Evolutionary conservation across 805 yeast genomes (phyloP), one percentile per base, ranked within the genome.

Genomic region (Candida montana): DNA sequence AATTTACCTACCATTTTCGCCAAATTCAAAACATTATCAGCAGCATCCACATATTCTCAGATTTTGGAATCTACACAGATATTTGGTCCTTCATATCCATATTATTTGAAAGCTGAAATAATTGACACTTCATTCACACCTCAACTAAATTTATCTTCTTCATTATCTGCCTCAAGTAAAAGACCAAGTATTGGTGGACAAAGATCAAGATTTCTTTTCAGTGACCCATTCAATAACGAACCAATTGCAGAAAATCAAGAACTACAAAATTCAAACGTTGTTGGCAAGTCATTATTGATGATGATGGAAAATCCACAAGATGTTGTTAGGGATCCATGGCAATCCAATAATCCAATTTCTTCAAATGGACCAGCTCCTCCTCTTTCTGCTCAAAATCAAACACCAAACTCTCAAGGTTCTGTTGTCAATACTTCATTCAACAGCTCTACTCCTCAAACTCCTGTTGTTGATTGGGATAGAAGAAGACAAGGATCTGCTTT

Each of bases 141-240:
- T 9, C 38, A 45, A 7, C 31, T 52, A 16, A 45, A 48, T 20
- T 21, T 51, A 37, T 50, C 53, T 15, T 32, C 58, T 42, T 39
- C 58, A 31, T 68, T 67, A 31, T 40, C 58, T 30, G 67, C 68
- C 26, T 39, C 45, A 7, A 17, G 32, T 16, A 75, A 75, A 55
- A 68, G 83, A 52, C 77, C 79, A 38, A 70, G 79, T 15, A 58
- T 75, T 36, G 77, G 77, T 29, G 66, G 69, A 42, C 82, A 77
- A 54, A 64, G 85, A 50, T 79, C 85, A n/a, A 69, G 87, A 50
- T 81, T 82, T 53, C 67, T 82, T 30, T 82, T 82, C 55, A 74
- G 81, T 49, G 88, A 81, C 55, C 86, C 87, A 9, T 74, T 74
- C 51, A 61, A 55, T n/a, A 55, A 51, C 27, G 68, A 64, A 18